These are phyloP conservation scores for Luzula sylvatica DNA, from an alignment of 176 grass and related monocot species.

Conservation along the genomic window DNA sequence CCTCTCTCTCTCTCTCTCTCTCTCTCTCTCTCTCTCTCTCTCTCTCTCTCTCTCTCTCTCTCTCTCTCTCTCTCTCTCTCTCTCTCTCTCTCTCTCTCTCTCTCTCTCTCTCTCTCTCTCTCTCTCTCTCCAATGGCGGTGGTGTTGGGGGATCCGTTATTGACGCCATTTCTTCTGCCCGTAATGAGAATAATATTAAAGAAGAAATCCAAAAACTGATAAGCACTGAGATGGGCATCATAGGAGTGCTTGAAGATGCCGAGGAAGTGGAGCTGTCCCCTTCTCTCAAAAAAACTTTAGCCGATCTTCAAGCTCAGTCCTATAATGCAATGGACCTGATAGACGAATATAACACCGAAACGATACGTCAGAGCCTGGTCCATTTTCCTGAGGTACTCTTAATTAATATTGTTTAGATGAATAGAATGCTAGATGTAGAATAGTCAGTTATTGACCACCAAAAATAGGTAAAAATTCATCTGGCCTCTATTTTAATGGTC, in stretches of 20 bases:
- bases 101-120: no score
- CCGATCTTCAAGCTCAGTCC: slow-evolving; percentile 8
- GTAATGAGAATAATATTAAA: background rate
- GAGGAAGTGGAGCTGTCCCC: background rate
- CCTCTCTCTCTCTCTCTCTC: slow-evolving; percentile 13
- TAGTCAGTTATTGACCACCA: no score
- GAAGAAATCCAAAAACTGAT: background rate
- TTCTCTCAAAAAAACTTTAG: background rate
- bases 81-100: background rate
- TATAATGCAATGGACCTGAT: slow-evolving; percentile 24
- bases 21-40: background rate
- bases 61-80: background rate
- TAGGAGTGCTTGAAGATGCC: background rate
- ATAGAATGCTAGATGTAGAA: no score
- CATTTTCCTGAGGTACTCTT: no score
- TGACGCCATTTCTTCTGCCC: no score
- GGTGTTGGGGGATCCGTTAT: no score
- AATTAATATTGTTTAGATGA: no score
- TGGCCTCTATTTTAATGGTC: no score
- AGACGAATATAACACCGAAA: slow-evolving; percentile 24
- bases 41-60: background rate
- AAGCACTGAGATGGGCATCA: background rate
- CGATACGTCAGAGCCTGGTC: no score
- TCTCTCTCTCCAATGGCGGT: no score
- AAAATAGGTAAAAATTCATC: no score